Base-by-base conservation (phyloP, 106 monocot species). In the Apostasia ramifera region DNA sequence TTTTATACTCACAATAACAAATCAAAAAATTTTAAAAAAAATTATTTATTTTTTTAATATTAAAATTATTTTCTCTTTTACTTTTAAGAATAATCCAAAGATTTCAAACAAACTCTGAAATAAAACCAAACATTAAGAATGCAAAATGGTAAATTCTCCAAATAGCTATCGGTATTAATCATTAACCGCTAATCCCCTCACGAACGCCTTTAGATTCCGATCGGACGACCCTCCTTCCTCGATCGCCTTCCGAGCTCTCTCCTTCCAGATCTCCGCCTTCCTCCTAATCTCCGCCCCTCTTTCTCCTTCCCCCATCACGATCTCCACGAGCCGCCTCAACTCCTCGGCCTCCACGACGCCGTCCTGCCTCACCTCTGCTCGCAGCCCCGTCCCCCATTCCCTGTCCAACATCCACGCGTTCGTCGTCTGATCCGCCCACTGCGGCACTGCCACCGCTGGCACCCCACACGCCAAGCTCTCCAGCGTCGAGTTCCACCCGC, bases 401-500 rank as follows among this genome's bases (percentile, higher is more conserved):
- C 37, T 66, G 49, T 66, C 79, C 62, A 77, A 40, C 61, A 81
- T 45, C 68, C 51, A 49, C 40, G 77, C 81, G 39, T 73, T 77
- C 44, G 72, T 68, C 45, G 10, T 0, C 55, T 81, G 81, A 47
- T 81, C 81, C 11, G 63, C 1, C 67, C 66, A 76, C 47, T 73
- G 67, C 42, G 75, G 78, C 66, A 67, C 67, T n/a, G 68, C 67
- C 8, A 76, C 78, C 52, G 44, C 75, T 37, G 82, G 77, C 44
- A 74, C 71, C 0, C 78, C 83, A 47, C 63, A 73, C 2, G 67
- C 44, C 58, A 82, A n/a, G 69, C 79, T 86, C 73, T 88, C 86
- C 53, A 84, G 41, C 46, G 86, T 85, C 6, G 88, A 88, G 75
- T 88, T 91, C 90, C 88, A 89, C 48, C 89, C 85, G 66, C 85